phyloP scores from a whole-genome alignment of 108 stramenopile genomes.

The Cyclostephanos invisitatus region DNA sequence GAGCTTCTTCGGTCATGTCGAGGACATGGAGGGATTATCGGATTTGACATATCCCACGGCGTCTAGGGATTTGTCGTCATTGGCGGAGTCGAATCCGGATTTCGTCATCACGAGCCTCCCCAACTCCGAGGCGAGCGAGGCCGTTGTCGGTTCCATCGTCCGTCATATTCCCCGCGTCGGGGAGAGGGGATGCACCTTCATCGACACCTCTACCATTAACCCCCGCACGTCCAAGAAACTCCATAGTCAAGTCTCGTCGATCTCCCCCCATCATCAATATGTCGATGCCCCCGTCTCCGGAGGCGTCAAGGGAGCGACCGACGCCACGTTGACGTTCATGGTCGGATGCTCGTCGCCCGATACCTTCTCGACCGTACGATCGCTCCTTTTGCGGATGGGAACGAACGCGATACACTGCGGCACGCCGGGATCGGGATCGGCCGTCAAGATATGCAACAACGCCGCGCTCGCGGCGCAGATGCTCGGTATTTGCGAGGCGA shows the following conservation, averaged over 20 bases:
- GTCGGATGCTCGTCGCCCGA: constrained; percentile 66
- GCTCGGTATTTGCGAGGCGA: constrained; percentile 91
- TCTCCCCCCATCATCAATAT: constrained; percentile 36
- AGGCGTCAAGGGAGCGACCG: constrained; percentile 87
- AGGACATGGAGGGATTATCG: constrained; percentile 9
- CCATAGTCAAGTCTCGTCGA: constrained; percentile 30
- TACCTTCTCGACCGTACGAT: constrained; percentile 50
- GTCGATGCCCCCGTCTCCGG: constrained; percentile 95
- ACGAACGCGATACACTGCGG: constrained; percentile 78
- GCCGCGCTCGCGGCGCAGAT: constrained; percentile 90
- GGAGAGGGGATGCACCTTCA: constrained; percentile 25
- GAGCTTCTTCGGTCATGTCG: constrained; percentile 22
- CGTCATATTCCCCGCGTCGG: constrained; percentile 14
- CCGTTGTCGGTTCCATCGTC: constrained; percentile 25
- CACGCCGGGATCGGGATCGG: constrained; percentile 78
- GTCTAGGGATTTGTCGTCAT: constrained; percentile 20
- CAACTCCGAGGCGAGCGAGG: constrained; percentile 39
- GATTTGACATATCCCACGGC: constrained; percentile 8
- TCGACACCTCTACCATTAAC: constrained; percentile 44
- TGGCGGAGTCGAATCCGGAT: constrained; percentile 36
- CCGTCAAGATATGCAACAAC: constrained; percentile 94
- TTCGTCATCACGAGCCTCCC: constrained; percentile 40
- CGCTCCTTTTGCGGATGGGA: constrained; percentile 79
- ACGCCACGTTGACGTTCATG: constrained; percentile 94
- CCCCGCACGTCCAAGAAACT: constrained; percentile 29